Evolutionary conservation across 148 eudicot genomes (phyloP).

Genomic region (Persicaria maculosa): DNA sequence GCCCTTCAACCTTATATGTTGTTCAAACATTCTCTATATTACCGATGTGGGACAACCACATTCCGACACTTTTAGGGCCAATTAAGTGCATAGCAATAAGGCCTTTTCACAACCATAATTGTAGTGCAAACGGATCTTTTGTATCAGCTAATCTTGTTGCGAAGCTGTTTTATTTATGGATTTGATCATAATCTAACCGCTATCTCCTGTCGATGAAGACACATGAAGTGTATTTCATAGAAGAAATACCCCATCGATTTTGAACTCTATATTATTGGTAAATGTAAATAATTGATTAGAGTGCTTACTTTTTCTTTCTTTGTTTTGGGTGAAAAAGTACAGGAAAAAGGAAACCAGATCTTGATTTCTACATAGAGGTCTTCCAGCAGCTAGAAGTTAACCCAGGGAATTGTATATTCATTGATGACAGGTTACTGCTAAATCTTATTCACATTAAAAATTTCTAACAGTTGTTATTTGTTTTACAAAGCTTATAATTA

Average conservation of each 20-base stretch:
- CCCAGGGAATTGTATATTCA: slow-evolving; percentile 64
- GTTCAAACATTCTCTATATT: too few relatives aligned
- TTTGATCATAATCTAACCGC: background rate
- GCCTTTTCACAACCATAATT: too few relatives aligned
- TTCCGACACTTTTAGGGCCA: too few relatives aligned
- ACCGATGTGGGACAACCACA: too few relatives aligned
- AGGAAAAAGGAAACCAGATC: slow-evolving; percentile 89
- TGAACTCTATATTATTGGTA: background rate
- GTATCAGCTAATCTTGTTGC: too few relatives aligned
- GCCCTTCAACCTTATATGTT: too few relatives aligned
- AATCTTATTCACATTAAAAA: background rate
- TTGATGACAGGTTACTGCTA: slow-evolving; percentile 68
- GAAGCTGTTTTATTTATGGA: too few relatives aligned
- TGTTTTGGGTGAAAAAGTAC: slow-evolving; percentile 11
- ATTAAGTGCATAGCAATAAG: too few relatives aligned
- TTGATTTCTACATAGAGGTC: slow-evolving; percentile 55
- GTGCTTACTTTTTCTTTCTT: slow-evolving; percentile 5
- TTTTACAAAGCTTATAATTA: background rate
- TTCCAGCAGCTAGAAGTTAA: slow-evolving; percentile 47
- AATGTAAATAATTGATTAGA: background rate
- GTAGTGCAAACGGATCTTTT: too few relatives aligned
- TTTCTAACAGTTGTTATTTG: background rate
- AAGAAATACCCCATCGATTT: background rate
- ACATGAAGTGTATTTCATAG: background rate
- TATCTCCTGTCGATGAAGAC: background rate